phyloP scores from a whole-genome alignment of 2,329 filamentous ascomycete species.

The Talaromyces pinophilus region DNA sequence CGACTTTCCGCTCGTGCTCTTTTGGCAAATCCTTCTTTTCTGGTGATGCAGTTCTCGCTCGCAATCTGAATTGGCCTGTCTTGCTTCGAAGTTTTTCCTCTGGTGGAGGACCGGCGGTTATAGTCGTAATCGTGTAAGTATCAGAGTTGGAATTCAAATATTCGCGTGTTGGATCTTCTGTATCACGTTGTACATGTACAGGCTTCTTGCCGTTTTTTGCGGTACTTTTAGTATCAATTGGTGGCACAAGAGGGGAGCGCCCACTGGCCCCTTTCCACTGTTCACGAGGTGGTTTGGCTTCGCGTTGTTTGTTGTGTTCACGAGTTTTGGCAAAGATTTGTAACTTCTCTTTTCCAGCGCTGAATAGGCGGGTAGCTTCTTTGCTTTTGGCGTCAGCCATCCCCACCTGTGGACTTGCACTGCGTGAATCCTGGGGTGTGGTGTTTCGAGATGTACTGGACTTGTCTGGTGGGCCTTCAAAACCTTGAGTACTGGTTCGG shows the following conservation, averaged over 20 bases:
- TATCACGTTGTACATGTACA: slow-evolving; percentile 48
- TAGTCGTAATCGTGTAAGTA: slow-evolving; percentile 22
- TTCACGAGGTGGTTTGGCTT: slow-evolving; percentile 46
- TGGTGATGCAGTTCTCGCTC: slow-evolving; percentile 9
- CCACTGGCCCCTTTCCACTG: slow-evolving; percentile 75
- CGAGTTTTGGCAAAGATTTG: slow-evolving; percentile 37
- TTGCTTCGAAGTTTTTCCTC: slow-evolving; percentile 20
- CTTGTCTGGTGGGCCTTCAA: neutral
- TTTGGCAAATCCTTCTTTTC: slow-evolving; percentile 1
- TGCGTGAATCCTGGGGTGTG: slow-evolving; percentile 2
- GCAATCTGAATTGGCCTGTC: slow-evolving; percentile 15
- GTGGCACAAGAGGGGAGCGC: slow-evolving; percentile 63
- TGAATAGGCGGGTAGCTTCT: slow-evolving; percentile 32
- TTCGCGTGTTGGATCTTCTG: neutral
- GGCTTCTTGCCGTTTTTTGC: slow-evolving; percentile 5
- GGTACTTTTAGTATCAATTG: slow-evolving; percentile 60
- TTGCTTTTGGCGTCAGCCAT: slow-evolving; percentile 24
- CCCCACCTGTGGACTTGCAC: slow-evolving; percentile 2
- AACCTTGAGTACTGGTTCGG: neutral
- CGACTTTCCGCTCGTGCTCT: neutral
- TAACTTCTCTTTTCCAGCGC: slow-evolving; percentile 42
- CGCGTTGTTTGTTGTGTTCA: slow-evolving; percentile 24
- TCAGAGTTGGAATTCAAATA: slow-evolving; percentile 8
- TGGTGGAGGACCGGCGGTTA: slow-evolving; percentile 16
- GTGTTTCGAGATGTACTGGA: neutral